Base-by-base conservation (phyloP, 2,329 filamentous ascomycete species). In the Metarhizium humberi region DNA sequence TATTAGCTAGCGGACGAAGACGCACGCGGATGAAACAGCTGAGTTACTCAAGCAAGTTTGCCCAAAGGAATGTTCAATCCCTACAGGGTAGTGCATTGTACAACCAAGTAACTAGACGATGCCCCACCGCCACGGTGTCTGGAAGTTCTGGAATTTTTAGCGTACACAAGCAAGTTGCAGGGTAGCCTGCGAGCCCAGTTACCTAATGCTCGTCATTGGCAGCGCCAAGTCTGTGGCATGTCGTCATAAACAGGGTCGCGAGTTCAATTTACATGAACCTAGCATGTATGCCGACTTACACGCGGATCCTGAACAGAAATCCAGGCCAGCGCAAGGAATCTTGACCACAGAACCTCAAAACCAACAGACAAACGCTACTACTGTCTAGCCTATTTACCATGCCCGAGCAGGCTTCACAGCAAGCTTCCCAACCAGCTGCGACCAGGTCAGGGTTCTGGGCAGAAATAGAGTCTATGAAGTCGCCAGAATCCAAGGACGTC, bases 401-500 rank as follows among this genome's bases (percentile, higher is more conserved):
- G 58, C 16, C 56, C 14, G 54, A 42, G 25, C 5, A 52, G 40
- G 38, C 38, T 16, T 32, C n/a, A 18, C 34, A 52, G 38, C 29
- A 53, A 55, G 25, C 6, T 10, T 3, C 16, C 10, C 40, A 51
- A 56, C 11, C 30, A n/a, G 13, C 53, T 30, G 46, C 52, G 42
- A 42, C 51, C 60, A 57, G 51, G 47, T 57, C 56, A 7, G 63
- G 63, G 53, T 62, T 70, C 58, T 66, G 68, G 56, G 66, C 70
- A 55, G 75, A 75, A 60, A 65, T 70, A 57, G 69, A 72, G 42
- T 72, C 74, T 3, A 69, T 70, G 63, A 75, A 72, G 59, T 65
- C 73, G 5, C 73, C 71, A 43, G 65, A 64, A 34, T 58, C 66
- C 56, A 76, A 74, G 58, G 66, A 77, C 3, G 67, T 79, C 45